Conservation (phyloP, 768 basidiomycete genomes). For the Tylopilus subfusipes region DNA sequence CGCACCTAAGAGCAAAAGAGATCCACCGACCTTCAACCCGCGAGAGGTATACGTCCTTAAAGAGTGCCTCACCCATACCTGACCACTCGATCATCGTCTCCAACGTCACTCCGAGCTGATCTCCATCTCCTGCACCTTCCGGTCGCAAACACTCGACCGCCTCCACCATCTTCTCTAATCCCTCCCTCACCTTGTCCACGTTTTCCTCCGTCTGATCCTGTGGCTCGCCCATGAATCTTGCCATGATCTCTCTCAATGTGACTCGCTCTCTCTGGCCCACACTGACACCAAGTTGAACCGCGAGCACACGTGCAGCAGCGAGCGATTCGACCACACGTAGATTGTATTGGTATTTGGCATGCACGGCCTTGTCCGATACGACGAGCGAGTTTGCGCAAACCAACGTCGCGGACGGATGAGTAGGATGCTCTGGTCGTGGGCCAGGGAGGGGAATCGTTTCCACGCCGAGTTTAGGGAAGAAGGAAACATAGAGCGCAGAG, state of each 20-base stretch:
- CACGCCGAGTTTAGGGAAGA: slow-evolving; percentile 70
- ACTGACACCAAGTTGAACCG: slow-evolving; percentile 49
- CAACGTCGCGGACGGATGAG: slow-evolving; percentile 28
- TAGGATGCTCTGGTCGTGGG: slow-evolving; percentile 18
- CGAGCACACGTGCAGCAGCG: slow-evolving; percentile 72
- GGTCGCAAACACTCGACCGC: slow-evolving; percentile 56
- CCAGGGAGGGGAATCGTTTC: slow-evolving; percentile 61
- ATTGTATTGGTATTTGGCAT: slow-evolving; percentile 79
- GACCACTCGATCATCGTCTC: slow-evolving; percentile 70
- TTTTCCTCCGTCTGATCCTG: slow-evolving; percentile 36
- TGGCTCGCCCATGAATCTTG: slow-evolving; percentile 48
- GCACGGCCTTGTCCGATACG: slow-evolving; percentile 73
- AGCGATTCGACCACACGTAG: slow-evolving; percentile 90
- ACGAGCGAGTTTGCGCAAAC: slow-evolving; percentile 56
- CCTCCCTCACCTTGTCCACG: slow-evolving; percentile 44
- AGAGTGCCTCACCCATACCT: slow-evolving; percentile 51
- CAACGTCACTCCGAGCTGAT: slow-evolving; percentile 62
- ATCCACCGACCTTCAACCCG: slow-evolving; percentile 69
- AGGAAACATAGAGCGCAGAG: slow-evolving; percentile 75
- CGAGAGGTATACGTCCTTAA: slow-evolving; percentile 67
- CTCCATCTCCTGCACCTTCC: slow-evolving; percentile 30
- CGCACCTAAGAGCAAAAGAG: background rate
- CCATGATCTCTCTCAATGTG: slow-evolving; percentile 66
- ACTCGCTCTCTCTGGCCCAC: slow-evolving; percentile 43
- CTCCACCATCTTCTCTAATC: slow-evolving; percentile 43